Base-by-base conservation (phyloP, 2,329 filamentous ascomycete species). In the Daldinia sp. region DNA sequence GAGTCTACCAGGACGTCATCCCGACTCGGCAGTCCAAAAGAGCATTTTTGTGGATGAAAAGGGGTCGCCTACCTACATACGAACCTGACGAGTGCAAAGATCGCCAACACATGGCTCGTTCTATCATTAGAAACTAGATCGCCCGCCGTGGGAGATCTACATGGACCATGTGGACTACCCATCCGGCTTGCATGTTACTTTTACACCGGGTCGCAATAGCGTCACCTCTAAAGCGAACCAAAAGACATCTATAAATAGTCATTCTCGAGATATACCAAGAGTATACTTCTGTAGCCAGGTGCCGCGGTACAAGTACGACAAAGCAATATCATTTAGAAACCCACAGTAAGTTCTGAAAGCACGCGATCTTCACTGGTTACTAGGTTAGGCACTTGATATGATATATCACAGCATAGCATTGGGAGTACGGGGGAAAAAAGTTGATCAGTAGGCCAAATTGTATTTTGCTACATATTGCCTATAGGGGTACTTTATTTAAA, bases 401-500 rank as follows among this genome's bases (percentile, higher is more conserved):
- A 41, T 11, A 27, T 9, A 27, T 27, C 11, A 45, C 39, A 27
- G 1, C 21, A 3, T 9, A 45, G 4, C 39, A 45, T n/a, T n/a
- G n/a, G n/a, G n/a, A n/a, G n/a, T n/a, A n/a, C n/a, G n/a, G n/a
- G n/a, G 15, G 13, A 27, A 27, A 48, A 7, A 8, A 13, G 7
- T 19, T 48, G 19, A 50, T 23, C 2, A 50, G 11, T 50, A 35
- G 17, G 27, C 35, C 6, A 17, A 41, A n/a, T 19, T 23, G 11
- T 32, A n/a, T 47, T 45, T 11, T 43, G n/a, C 34, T 47, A 30
- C 17, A 37, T 11, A 51, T 17, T 29, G 25, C 9, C 25, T 52
- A 29, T 7, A 48, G 35, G 15, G 41, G n/a, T 29, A 32, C 23
- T 49, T 59, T 19, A 37, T 32, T 32, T 32, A 54, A 67, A 62